phyloP scores from a whole-genome alignment of 768 basidiomycete genomes.

The Russula ochroleuca region DNA sequence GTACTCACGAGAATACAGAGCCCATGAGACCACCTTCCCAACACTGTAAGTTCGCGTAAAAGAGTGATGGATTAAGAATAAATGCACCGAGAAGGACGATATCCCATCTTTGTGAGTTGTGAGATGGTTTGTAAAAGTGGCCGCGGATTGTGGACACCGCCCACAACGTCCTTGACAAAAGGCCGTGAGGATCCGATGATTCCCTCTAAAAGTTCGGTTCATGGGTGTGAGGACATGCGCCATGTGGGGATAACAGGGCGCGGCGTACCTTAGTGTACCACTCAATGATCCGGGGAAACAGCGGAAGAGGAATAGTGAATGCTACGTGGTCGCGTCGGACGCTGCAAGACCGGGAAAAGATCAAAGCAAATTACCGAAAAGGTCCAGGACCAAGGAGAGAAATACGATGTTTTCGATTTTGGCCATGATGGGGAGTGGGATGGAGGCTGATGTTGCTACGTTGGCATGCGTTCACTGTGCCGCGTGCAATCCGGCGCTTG shows the following conservation, averaged over 20 bases:
- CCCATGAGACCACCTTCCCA: slow-evolving; percentile 80
- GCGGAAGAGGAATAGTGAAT: slow-evolving; percentile 91
- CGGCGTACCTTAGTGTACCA: slow-evolving; percentile 70
- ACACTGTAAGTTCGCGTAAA: background rate
- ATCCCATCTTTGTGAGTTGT: slow-evolving; percentile 82
- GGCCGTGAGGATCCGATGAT: slow-evolving; percentile 59
- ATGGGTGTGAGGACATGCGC: background rate
- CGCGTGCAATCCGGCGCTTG: no score
- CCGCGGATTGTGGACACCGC: slow-evolving; percentile 64
- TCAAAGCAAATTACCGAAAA: slow-evolving; percentile 51
- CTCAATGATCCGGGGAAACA: slow-evolving; percentile 96
- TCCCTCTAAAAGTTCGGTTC: slow-evolving; percentile 51
- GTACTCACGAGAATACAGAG: slow-evolving; percentile 81
- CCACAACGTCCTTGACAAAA: slow-evolving; percentile 66
- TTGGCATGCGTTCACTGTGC: no score
- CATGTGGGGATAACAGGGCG: slow-evolving; percentile 13
- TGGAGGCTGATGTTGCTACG: background rate
- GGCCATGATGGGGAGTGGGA: slow-evolving; percentile 40
- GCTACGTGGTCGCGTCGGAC: slow-evolving; percentile 42
- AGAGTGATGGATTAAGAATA: background rate
- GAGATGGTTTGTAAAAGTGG: slow-evolving; percentile 54
- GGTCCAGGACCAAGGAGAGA: slow-evolving; percentile 83
- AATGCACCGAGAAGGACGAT: slow-evolving; percentile 79
- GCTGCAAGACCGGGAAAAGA: background rate
- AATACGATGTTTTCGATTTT: slow-evolving; percentile 83